Percentiles rank a stretch among this genome's conserved stretches.
Evolutionary conservation across 1,139 yeast species (phyloP).

Genomic region (Tardiomyces digboiensis): DNA sequence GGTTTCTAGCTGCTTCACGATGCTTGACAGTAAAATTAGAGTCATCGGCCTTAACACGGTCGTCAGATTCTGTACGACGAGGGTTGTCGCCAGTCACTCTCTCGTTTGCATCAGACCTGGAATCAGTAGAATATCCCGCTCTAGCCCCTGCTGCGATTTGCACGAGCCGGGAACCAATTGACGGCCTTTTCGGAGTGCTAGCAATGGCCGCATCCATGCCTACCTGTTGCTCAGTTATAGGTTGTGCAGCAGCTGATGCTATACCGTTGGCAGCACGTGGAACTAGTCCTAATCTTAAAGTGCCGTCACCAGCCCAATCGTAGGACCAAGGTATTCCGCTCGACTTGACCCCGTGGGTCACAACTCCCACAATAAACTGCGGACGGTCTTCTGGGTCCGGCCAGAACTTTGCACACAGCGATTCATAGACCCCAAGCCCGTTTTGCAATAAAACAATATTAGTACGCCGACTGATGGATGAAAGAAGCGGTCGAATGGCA

Average conservation of each 20-base stretch:
- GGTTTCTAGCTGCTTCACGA: background rate
- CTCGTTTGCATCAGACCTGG: background rate
- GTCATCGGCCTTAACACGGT: background rate
- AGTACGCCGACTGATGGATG: slow-evolving; percentile 34
- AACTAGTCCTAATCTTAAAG: slow-evolving; percentile 41
- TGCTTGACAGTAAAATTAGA: background rate
- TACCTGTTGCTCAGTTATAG: too few species aligned
- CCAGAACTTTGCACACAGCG: slow-evolving; percentile 47
- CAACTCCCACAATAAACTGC: slow-evolving; percentile 58
- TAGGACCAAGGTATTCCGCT: slow-evolving; percentile 22
- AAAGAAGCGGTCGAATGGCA: slow-evolving; percentile 39
- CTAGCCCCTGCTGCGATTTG: slow-evolving; percentile 2
- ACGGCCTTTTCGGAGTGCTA: slow-evolving; percentile 1
- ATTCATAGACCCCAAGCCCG: slow-evolving; percentile 62
- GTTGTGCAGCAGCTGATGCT: too few species aligned
- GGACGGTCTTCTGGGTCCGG: slow-evolving; percentile 39
- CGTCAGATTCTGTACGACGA: background rate
- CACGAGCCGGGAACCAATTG: background rate
- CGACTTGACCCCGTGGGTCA: slow-evolving; percentile 70
- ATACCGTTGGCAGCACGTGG: slow-evolving; percentile 21
- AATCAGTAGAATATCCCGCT: slow-evolving; percentile 2
- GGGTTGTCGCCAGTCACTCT: background rate
- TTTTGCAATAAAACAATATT: slow-evolving; percentile 65
- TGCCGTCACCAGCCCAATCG: slow-evolving; percentile 63
- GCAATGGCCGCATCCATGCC: too few species aligned